Evolutionary conservation across 371 early-diverging fungal genomes (phyloP), one percentile per base, ranked within the genome.

Genomic region (Mortierella sp.): DNA sequence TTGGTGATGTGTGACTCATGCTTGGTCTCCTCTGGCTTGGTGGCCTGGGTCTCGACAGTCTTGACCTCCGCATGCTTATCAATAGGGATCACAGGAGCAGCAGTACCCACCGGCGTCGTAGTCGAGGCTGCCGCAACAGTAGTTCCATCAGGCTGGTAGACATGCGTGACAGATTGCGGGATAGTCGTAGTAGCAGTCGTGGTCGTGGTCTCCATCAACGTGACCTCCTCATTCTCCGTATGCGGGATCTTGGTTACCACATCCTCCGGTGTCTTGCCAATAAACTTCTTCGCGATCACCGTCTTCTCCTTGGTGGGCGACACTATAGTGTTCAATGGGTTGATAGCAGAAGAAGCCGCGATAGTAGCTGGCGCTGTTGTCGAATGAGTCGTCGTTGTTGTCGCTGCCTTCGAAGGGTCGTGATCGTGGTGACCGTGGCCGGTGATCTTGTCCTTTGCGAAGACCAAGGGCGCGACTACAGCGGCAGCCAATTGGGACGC

Each of bases 141-240:
- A 8, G 43, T 7, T 0, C 55, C 69, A 16, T 41, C 19, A 19
- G 26, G 24, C 43, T 64, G 43, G 10, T 37, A 40, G n/a, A 40
- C 65, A 64, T 64, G 41, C 5, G 65, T 41, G 9, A 22, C 37
- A 13, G 39, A 24, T 4, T n/a, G 43, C 11, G 29, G 43, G 6
- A 29, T 2, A n/a, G 66, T 39, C 26, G 29, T 43, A 13, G 29
- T 11, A 43, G 55, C 40, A 11, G 16, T 69, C n/a, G 69, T 69
- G 7, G 69, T 69, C 2, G 55, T 69, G 3, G 69, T 69, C 55
- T 52, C 55, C 6, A 69, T 43, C 69, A 69, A 55, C 13, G 55
- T 26, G 4, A 69, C 58, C 13, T 69, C 69, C 31, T 69, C 70
- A 16, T 70, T 61, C 4, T 37, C 44, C 9, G 31, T 34, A n/a